phyloP scores from a whole-genome alignment of 108 stramenopile genomes.

The Aurantiochytrium sp. region DNA sequence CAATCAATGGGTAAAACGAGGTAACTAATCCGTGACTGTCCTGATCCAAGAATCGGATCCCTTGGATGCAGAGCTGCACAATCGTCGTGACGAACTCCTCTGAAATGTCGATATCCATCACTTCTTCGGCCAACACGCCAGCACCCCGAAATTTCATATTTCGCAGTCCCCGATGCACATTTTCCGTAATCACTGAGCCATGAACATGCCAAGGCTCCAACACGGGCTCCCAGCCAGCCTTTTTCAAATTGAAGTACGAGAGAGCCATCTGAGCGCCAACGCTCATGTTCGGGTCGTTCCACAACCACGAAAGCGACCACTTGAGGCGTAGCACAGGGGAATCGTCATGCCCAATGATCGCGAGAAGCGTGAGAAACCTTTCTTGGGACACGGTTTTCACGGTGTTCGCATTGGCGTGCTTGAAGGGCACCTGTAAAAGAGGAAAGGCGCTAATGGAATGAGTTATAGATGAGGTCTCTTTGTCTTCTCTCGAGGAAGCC shows the following conservation, averaged over 20 bases:
- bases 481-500: too few species aligned
- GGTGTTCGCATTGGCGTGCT: background rate
- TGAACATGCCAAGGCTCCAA: background rate
- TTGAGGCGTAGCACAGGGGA: background rate
- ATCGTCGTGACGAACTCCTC: background rate
- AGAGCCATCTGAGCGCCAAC: background rate
- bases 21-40: background rate
- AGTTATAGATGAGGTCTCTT: too few species aligned
- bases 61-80: background rate
- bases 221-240: conserved; percentile 9
- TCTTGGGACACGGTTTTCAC: background rate
- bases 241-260: background rate
- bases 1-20: background rate
- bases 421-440: background rate
- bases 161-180: background rate
- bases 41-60: background rate
- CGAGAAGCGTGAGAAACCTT: background rate
- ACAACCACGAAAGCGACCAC: background rate
- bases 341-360: background rate
- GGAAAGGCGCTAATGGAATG: background rate
- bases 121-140: background rate
- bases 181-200: background rate
- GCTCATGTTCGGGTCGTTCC: background rate
- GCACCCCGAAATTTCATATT: background rate
- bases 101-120: background rate